Evolutionary conservation across 2,329 filamentous ascomycete species (phyloP).

Genomic region (Exserohilum rostratum): DNA sequence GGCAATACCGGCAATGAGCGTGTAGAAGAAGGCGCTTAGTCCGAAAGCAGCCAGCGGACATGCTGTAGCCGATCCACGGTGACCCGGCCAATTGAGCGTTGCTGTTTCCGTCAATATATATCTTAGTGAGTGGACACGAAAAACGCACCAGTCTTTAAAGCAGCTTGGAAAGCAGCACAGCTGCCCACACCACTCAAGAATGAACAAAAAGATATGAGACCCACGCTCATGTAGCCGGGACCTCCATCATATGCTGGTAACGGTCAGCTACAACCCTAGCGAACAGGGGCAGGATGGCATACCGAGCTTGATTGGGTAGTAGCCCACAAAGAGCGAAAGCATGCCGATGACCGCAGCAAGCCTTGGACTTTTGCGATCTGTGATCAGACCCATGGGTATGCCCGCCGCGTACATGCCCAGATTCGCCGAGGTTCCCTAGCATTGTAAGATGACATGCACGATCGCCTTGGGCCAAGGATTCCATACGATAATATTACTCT

Average conservation of each 20-base stretch:
- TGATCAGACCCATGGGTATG: conserved; percentile 85
- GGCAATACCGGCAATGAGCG: conserved; percentile 73
- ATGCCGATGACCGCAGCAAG: conserved; percentile 78
- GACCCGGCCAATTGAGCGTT: conserved; percentile 87
- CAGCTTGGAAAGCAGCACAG: conserved; percentile 86
- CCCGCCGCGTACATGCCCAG: conserved; percentile 93
- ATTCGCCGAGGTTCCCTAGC: conserved; percentile 70
- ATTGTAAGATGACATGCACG: conserved; percentile 34
- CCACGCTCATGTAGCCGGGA: conserved; percentile 61
- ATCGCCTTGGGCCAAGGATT: neutral
- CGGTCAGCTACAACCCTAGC: conserved; percentile 31
- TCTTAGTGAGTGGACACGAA: neutral
- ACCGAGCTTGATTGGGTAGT: conserved; percentile 78
- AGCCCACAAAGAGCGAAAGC: conserved; percentile 75
- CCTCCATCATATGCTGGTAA: conserved; percentile 73
- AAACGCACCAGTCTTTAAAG: conserved; percentile 72
- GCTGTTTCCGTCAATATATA: conserved; percentile 51
- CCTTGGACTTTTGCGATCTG: conserved; percentile 81
- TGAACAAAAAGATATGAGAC: conserved; percentile 77
- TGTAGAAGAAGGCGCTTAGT: conserved; percentile 95
- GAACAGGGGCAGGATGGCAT: conserved; percentile 12
- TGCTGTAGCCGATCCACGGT: conserved; percentile 90
- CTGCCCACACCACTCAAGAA: conserved; percentile 87
- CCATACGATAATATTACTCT: conserved; percentile 86
- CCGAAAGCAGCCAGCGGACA: conserved; percentile 94